Base-by-base conservation (phyloP, 2,329 filamentous ascomycete genomes). In the Clonostachys chloroleuca region DNA sequence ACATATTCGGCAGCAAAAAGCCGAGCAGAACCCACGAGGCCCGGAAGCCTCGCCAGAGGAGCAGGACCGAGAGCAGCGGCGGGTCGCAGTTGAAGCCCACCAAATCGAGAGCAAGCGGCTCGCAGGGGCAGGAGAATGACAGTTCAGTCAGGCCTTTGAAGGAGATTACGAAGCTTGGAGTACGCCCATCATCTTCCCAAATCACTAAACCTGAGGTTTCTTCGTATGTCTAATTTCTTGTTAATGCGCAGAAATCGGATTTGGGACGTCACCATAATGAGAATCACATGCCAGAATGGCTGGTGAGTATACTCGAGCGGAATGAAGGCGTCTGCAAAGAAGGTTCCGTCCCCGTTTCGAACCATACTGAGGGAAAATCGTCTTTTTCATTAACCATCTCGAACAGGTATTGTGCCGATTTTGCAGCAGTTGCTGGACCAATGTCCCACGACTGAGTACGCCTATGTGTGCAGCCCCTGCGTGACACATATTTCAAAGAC, bases 401-500 rank as follows among this genome's bases (percentile, higher is more conserved):
- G 24, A 74, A 49, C 9, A 63, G 77, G 77, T 12, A 69, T 90
- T 10, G 73, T 91, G 46, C 77, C 80, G 0, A 76, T 84, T 2
- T 68, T 92, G 18, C 67, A 73, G 17, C 76, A 79, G 51, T 70
- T 91, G 12, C 78, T 88, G 40, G 75, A 84, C 39, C 75, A 86
- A 47, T 89, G 87, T 56, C 43, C 52, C 1, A 54, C 54, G 5
- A 87, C 89, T 2, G 72, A 80, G 46, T 81, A 81, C 52, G 88
- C 89, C 6, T 96, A 91, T 57, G 72, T 96, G 34, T 96, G 92
- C 63, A 83, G 91, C 57, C 78, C 86, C 2, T 74, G 75, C 43
- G 86, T 90, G 1, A 76, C 83, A 43, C 92, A 96, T 59, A 77
- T 97, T 24, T 89, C 87, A 45, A 95, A 95, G 59, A 74, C 95